Base-by-base conservation (phyloP, 805 yeast genomes). In the Lachancea sp. region DNA sequence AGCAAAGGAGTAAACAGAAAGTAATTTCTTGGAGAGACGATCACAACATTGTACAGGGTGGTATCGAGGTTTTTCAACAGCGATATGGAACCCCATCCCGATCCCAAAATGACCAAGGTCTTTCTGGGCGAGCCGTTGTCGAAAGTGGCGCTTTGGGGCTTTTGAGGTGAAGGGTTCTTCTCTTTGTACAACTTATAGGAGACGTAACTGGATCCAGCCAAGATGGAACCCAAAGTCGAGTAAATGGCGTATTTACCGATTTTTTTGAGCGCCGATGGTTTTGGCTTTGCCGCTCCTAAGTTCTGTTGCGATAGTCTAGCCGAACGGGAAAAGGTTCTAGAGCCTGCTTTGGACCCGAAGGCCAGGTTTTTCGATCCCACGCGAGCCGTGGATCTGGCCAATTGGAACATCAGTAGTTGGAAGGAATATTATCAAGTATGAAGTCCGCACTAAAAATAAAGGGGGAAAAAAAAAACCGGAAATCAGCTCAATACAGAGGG, bases 31-130 rank as follows among this genome's bases (percentile, higher is more conserved):
- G 97, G 97, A 30, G 96, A 86, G 34, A 89, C 83, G 42, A 89
- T 79, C 36, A 87, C 78, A 37, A 89, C 96, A 60, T 90, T 86
- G 68, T 87, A 89, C 62, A 81, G 71, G 35, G 89, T 70, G 30
- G 96, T 82, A 62, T 89, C 96, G 61, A 89, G 70, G 58, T 79
- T 76, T 68, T 85, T 86, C 65, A 89, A 72, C 46, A 88, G 68
- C 5, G 96, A 80, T 40, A 89, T 81, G 9, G 95, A 77, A 45
- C 96, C 97, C 97, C 97, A 89, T 40, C 97, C 97, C 17, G 95
- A 79, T 46, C 94, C 94, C 58, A 77, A 76, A 64, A 74, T 80
- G 39, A 90, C 92, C 44, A 69, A 39, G 16, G 69, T 68, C 55
- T 68, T 68, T 47, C 66, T 63, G 36, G 64, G 66, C 29, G 64